Percentiles rank a stretch among this genome's conserved stretches.
Evolutionary conservation across 768 basidiomycete genomes (phyloP).

Genomic region (Tricholoma flavovirens): DNA sequence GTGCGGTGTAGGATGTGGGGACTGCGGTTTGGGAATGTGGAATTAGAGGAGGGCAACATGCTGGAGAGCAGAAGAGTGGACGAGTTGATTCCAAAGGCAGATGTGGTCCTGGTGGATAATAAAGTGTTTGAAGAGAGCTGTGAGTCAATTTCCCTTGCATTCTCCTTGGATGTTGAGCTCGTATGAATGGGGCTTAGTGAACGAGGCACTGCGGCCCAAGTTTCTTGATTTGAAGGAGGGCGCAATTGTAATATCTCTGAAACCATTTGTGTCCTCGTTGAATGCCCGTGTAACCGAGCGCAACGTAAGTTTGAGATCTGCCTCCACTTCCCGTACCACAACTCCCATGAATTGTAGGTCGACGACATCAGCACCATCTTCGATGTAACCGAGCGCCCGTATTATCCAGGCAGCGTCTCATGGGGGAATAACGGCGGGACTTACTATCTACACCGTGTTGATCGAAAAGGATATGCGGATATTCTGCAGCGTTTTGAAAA

Average conservation of each 20-base stretch:
- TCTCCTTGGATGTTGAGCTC: constrained; percentile 1
- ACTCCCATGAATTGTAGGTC: constrained; percentile 33
- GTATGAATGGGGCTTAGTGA: constrained; percentile 45
- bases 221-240: constrained; percentile 95
- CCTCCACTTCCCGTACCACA: background rate
- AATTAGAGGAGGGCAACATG: constrained; percentile 86
- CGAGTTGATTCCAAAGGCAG: constrained; percentile 70
- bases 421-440: constrained; percentile 70
- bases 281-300: constrained; percentile 78
- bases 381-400: constrained; percentile 62
- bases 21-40: constrained; percentile 64
- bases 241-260: constrained; percentile 82
- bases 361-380: constrained; percentile 82
- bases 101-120: constrained; percentile 89
- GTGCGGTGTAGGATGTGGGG: constrained; percentile 92
- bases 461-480: constrained; percentile 63
- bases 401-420: constrained; percentile 71
- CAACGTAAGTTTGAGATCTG: constrained; percentile 46
- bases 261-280: constrained; percentile 72
- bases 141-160: constrained; percentile 34
- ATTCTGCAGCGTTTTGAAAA: constrained; percentile 54
- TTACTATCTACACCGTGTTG: constrained; percentile 75
- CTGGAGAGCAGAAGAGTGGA: constrained; percentile 58
- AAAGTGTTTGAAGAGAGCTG: constrained; percentile 73
- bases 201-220: constrained; percentile 79